Evolutionary conservation across 2,329 filamentous ascomycete species (phyloP).

Genomic region (Fusarium haematococcum): DNA sequence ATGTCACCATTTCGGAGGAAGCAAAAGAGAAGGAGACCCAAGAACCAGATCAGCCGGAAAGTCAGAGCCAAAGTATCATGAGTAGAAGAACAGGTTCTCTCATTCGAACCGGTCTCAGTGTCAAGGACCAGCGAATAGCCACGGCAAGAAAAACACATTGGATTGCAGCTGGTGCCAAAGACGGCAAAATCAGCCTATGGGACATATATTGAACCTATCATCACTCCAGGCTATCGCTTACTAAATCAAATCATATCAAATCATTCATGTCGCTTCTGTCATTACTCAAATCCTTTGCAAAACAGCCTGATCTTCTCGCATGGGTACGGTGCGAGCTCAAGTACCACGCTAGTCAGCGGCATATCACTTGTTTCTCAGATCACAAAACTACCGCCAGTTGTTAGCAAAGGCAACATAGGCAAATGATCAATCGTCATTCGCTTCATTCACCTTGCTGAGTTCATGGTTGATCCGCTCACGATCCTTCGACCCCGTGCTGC

Average conservation of each 20-base stretch:
- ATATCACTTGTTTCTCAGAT: not conserved
- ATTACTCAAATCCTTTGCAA: not conserved
- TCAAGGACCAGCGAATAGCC: conserved; percentile 72
- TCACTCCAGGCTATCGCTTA: not conserved
- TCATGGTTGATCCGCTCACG: not conserved
- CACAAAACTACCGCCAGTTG: not conserved
- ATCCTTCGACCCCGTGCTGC: conserved; percentile 25
- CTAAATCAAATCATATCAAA: not conserved
- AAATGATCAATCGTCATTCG: not conserved
- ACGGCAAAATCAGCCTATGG: conserved; percentile 96
- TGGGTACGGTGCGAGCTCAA: not conserved
- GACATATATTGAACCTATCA: conserved; percentile 77
- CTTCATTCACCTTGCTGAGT: not conserved
- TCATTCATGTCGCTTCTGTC: not conserved
- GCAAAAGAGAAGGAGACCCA: conserved; percentile 31
- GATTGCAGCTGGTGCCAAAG: conserved; percentile 91
- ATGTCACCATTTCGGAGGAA: conserved; percentile 45
- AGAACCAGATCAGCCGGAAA: not conserved
- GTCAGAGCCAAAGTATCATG: not conserved
- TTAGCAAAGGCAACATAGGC: not conserved
- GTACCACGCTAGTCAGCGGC: not conserved
- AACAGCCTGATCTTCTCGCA: not conserved
- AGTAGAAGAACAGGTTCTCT: conserved; percentile 10
- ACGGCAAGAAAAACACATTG: conserved; percentile 82
- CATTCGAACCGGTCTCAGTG: conserved; percentile 44